Evolutionary conservation across 2,329 filamentous ascomycete species (phyloP).

Genomic region (Colletotrichum paranaense): DNA sequence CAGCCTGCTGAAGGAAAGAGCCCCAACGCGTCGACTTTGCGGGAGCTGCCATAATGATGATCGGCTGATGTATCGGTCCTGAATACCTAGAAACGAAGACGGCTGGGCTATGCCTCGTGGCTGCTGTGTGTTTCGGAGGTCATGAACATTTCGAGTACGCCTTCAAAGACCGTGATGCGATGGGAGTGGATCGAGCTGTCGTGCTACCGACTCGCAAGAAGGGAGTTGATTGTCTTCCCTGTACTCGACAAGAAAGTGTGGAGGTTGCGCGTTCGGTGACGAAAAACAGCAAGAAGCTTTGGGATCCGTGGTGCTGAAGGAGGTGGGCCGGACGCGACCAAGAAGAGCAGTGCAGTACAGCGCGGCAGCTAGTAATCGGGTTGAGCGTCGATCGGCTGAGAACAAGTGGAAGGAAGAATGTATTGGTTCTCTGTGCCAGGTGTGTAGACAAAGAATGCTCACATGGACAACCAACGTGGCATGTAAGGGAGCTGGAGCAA

Average conservation of each 20-base stretch:
- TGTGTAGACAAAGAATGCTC: not conserved
- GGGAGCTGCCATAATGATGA: conserved; percentile 57
- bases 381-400: not conserved
- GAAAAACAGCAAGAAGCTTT: not conserved
- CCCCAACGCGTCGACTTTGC: conserved; percentile 76
- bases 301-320: not conserved
- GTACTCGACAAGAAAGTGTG: not conserved
- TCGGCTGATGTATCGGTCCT: conserved; percentile 43
- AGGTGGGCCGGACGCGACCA: not conserved
- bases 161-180: not conserved
- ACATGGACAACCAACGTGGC: conserved; percentile 3
- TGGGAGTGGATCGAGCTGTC: not conserved
- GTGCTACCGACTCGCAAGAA: not conserved
- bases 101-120: conserved; percentile 20
- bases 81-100: not conserved
- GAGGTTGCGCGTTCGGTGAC: not conserved
- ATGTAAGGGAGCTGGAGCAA: conserved; percentile 31
- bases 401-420: not conserved
- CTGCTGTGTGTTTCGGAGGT: conserved; percentile 2
- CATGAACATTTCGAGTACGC: conserved; percentile 27
- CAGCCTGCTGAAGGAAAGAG: conserved; percentile 86
- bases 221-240: not conserved
- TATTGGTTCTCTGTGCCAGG: not conserved
- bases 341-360: not conserved
- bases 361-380: not conserved